Base-by-base conservation (phyloP, 176 grass and related monocot genomes). In the Raddia distichophylla region DNA sequence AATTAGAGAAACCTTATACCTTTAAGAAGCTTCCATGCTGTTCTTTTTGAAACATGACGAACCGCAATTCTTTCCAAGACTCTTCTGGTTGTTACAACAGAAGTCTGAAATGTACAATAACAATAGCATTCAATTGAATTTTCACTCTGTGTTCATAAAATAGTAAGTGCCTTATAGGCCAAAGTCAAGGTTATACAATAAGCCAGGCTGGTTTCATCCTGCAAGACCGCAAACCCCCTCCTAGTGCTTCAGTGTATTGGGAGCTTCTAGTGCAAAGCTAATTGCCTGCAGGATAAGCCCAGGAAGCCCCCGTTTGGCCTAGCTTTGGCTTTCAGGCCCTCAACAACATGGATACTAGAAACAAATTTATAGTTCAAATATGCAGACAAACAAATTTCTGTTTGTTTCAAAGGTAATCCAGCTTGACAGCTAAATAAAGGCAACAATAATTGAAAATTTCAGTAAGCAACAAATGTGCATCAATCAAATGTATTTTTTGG, bases 11-110 rank as follows among this genome's bases (percentile, higher is more conserved):
- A 17, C 34, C 11, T 20, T 49, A 76, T 70, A 86, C 96, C 96
- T 95, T 99, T 99, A 68, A 95, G 91, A 90, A 99, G 89, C 79
- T 99, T 99, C 96, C 96, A 99, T 89, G 96, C 93, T 80, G 92
- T 95, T 91, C 96, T 93, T 65, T 71, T 80, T 64, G 96, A 99
- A 89, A 99, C 87, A 90, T 86, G 74, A 69, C 77, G 54, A 85
- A 95, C 85, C 10, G 9, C 79, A 87, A 95, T 84, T 82, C 96
- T 91, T 95, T 99, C 93, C 79, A 99, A 83, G 74, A 93, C 87
- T 75, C 96, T 76, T 82, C 93, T 99, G 27, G 88, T 90, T 49
- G 96, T 99, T 52, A 95, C 96, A 78, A 93, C 75, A 72, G 91
- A 69, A 88, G 79, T 88, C 96, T 98, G 88, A 84, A 82, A 89